These are phyloP conservation scores for Pyrenophora teres DNA, from an alignment of 2,329 filamentous ascomycete species.

Conservation along the genomic window DNA sequence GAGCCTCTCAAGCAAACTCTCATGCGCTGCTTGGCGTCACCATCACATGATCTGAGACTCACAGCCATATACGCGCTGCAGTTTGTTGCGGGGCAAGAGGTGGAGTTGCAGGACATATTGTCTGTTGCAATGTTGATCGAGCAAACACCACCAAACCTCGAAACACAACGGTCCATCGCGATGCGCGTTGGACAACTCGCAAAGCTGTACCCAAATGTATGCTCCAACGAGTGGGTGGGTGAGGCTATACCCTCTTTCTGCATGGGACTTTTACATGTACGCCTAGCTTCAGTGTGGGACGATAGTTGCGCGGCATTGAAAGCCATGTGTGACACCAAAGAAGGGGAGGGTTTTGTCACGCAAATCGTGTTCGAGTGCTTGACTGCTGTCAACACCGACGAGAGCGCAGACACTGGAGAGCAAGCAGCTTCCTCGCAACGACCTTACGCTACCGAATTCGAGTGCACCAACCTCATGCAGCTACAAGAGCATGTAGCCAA, in stretches of 20 bases:
- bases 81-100: conserved; percentile 57
- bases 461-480: conserved; percentile 73
- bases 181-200: conserved; percentile 85
- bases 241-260: conserved; percentile 78
- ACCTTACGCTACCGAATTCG: conserved; percentile 70
- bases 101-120: conserved; percentile 59
- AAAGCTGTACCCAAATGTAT: conserved; percentile 63
- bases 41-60: conserved; percentile 75
- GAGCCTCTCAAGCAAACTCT: conserved; percentile 68
- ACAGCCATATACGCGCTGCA: conserved; percentile 74
- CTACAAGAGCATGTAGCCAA: conserved; percentile 48
- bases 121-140: conserved; percentile 77
- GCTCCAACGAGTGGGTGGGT: conserved; percentile 67
- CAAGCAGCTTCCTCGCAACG: conserved; percentile 20
- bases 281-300: conserved; percentile 84
- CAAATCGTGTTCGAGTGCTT: conserved; percentile 81
- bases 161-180: conserved; percentile 75
- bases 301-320: conserved; percentile 78
- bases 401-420: conserved; percentile 8
- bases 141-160: conserved; percentile 74
- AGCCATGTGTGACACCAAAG: conserved; percentile 70
- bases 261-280: conserved; percentile 87
- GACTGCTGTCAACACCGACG: conserved; percentile 16
- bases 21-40: conserved; percentile 73
- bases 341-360: conserved; percentile 74